These are phyloP conservation scores for Aspergillus homomorphus DNA, from an alignment of 495 filamentous ascomycete species.

Conservation along the genomic window DNA sequence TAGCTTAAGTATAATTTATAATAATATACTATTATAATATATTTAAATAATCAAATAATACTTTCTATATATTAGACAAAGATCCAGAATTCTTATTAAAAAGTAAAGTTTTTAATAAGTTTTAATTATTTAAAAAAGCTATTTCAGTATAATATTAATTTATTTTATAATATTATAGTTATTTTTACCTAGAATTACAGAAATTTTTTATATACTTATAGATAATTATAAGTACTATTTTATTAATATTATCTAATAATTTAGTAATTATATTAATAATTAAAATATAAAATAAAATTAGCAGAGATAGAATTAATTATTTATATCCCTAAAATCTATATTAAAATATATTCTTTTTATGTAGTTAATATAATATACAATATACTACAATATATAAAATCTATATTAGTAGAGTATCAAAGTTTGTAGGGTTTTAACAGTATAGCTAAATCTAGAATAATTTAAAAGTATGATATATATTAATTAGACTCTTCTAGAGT, in stretches of 20 bases:
- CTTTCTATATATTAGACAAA: too few relatives aligned
- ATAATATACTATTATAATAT: too few relatives aligned
- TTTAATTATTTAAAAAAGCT: too few relatives aligned
- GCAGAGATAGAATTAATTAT: constrained; percentile 53
- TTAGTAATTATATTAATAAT: neutral
- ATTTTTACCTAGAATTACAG: neutral
- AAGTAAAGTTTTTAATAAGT: too few relatives aligned
- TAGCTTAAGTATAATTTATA: too few relatives aligned
- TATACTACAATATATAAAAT: constrained; percentile 26
- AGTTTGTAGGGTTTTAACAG: neutral
- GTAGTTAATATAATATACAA: constrained; percentile 45
- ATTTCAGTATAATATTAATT: neutral
- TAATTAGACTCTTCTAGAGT: neutral
- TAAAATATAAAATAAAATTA: neutral
- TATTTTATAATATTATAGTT: too few relatives aligned
- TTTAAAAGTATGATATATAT: neutral
- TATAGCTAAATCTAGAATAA: neutral
- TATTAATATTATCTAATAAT: neutral
- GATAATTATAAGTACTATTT: neutral
- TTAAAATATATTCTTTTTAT: too few relatives aligned
- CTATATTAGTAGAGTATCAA: too few relatives aligned
- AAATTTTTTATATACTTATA: neutral
- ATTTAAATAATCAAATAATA: too few relatives aligned
- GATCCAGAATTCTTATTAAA: too few relatives aligned
- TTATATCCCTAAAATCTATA: constrained; percentile 28